phyloP scores from a whole-genome alignment of 177 flowering plant genomes.

The Vitis hybrid region DNA sequence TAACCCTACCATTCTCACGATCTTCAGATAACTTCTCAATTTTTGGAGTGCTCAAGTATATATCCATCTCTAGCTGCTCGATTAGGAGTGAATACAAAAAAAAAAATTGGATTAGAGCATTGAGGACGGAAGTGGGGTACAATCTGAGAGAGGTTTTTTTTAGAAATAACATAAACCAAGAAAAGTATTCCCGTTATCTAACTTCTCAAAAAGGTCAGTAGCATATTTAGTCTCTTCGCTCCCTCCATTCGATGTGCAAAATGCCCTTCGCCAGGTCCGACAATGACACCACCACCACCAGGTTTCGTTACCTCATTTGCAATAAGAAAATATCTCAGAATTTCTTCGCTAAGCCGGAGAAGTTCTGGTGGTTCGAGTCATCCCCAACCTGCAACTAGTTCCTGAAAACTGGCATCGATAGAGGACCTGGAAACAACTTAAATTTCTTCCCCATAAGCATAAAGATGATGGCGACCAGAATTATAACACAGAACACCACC shows the following conservation, averaged over 20 bases:
- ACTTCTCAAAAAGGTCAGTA: too few relatives aligned
- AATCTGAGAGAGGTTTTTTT: too few relatives aligned
- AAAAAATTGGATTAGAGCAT: too few relatives aligned
- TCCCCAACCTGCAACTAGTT: constrained; percentile 90
- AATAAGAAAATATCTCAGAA: constrained; percentile 64
- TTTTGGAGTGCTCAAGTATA: too few relatives aligned
- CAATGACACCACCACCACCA: constrained; percentile 63
- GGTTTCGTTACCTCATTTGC: constrained; percentile 81
- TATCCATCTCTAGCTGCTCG: too few relatives aligned
- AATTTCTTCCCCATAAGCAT: constrained; percentile 59
- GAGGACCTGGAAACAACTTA: constrained; percentile 71
- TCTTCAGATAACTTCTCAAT: too few relatives aligned
- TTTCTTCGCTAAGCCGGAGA: constrained; percentile 53
- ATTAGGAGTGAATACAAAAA: too few relatives aligned
- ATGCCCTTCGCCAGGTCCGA: constrained; percentile 73
- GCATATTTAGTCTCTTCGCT: too few relatives aligned
- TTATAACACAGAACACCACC: constrained; percentile 43
- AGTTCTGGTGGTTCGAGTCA: constrained; percentile 76
- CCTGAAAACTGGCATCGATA: constrained; percentile 69
- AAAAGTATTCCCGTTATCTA: too few relatives aligned
- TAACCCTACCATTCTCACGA: too few relatives aligned
- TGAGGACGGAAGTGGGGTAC: too few relatives aligned
- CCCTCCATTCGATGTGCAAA: constrained; percentile 39
- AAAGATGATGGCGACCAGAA: constrained; percentile 42
- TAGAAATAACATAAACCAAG: too few relatives aligned